These are phyloP conservation scores for Camellia lanceoleosa DNA, from an alignment of 148 eudicot genomes.

Conservation along the genomic window DNA sequence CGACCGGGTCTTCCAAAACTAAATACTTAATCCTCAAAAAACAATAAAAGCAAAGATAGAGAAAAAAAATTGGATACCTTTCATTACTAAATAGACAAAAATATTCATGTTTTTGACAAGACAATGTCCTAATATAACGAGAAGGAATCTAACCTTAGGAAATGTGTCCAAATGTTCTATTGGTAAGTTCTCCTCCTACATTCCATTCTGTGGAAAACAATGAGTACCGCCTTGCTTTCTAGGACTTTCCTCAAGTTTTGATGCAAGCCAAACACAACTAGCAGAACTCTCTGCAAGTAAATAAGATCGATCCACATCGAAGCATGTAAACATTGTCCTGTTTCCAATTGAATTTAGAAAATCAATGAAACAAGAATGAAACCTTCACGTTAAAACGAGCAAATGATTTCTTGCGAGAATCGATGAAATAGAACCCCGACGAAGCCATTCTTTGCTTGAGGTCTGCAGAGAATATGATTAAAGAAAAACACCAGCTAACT, in stretches of 20 bases:
- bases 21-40: no score
- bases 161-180: constrained; percentile 63
- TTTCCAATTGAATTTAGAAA: background rate
- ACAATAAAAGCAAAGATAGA: no score
- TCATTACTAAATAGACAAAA: background rate
- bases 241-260: constrained; percentile 92
- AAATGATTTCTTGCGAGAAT: constrained; percentile 90
- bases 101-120: background rate
- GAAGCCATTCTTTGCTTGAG: constrained; percentile 97
- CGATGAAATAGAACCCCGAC: constrained; percentile 93
- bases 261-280: constrained; percentile 95
- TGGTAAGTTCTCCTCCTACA: constrained; percentile 85
- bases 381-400: constrained; percentile 92
- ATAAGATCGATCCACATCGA: constrained; percentile 2
- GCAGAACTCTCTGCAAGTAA: constrained; percentile 77
- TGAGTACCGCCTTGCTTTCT: constrained; percentile 76
- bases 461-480: constrained; percentile 45
- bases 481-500: constrained; percentile 26
- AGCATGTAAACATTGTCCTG: background rate
- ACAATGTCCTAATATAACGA: background rate
- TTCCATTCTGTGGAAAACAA: constrained; percentile 93
- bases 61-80: no score
- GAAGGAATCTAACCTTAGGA: constrained; percentile 47
- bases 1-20: no score
- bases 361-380: constrained; percentile 2